Base-by-base conservation (phyloP, 164 flowering plant species). In the Vitis cinerea region DNA sequence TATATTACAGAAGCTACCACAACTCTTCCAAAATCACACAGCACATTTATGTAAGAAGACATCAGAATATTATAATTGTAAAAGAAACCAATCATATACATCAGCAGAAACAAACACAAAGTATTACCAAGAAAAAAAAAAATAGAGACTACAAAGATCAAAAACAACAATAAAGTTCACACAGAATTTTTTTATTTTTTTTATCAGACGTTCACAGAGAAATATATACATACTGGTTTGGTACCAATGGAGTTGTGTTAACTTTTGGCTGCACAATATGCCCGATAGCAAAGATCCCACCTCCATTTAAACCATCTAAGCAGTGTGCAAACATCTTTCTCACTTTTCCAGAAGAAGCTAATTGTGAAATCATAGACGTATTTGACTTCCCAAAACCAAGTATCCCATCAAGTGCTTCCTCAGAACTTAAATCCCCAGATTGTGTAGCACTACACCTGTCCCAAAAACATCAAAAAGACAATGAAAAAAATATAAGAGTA, bases 201-300 rank as follows among this genome's bases (percentile, higher is more conserved):
- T 4, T 3, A 37, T 37, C 44, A 37, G 13, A 30, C 50, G 0
- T 2, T 29, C 2, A 59, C 30, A 50, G 58, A 50, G 51, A 19
- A 2, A 67, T 57, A 8, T 14, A 14, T 27, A 80, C 92, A 50
- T 85, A 88, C 93, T 75, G 81, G 66, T 83, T 73, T 53, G 79
- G 82, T 27, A 88, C 70, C 69, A 88, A 68, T 0, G 86, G 85
- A 17, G 89, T 86, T 65, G 78, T 75, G 60, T 82, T 85, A 6
- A 88, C 86, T 79, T 74, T 71, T 68, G 93, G 90, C 61, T 85
- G 84, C 65, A 85, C 88, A 71, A 88, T 83, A 63, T 81, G 83
- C 37, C 93, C 93, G 59, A 88, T 85, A 17, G 93, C 90, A 74
- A 88, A 88, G 59, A 86, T 86, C 15, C 93, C 93, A 44, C 90